Evolutionary conservation across 225 moss, liverwort and hornwort species (phyloP).

Genomic region (Marchantia paleacea): DNA sequence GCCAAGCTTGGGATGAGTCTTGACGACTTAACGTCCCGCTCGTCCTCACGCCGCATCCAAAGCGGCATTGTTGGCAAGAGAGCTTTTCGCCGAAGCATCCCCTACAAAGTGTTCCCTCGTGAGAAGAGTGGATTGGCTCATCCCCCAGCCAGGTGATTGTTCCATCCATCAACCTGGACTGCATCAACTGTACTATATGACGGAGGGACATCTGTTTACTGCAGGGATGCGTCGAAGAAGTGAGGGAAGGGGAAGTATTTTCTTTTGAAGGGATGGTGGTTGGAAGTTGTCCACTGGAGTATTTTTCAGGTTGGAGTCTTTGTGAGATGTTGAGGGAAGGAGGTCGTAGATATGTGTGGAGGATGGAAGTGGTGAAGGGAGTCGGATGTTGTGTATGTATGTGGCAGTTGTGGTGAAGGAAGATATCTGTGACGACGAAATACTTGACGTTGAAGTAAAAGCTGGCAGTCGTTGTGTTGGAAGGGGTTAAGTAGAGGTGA

Average conservation of each 20-base stretch:
- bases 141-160: constrained; percentile 86
- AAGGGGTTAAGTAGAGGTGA: constrained; percentile 41
- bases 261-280: constrained; percentile 35
- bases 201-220: constrained; percentile 33
- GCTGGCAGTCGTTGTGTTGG: constrained; percentile 46
- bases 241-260: constrained; percentile 33
- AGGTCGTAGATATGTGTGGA: constrained; percentile 33
- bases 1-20: constrained; percentile 99
- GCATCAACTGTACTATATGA: constrained; percentile 28
- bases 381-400: constrained; percentile 40
- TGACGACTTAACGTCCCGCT: constrained; percentile 89
- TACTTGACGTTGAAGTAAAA: constrained; percentile 40
- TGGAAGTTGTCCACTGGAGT: constrained; percentile 24
- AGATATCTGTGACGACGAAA: constrained; percentile 34
- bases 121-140: constrained; percentile 91
- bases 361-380: constrained; percentile 47
- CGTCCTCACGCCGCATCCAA: constrained; percentile 77
- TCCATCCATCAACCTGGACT: constrained; percentile 28
- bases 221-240: constrained; percentile 38
- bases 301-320: constrained; percentile 40
- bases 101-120: constrained; percentile 87
- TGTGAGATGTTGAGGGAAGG: constrained; percentile 37
- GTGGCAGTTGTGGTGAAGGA: constrained; percentile 36
- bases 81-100: constrained; percentile 80
- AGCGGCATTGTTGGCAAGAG: constrained; percentile 99